Evolutionary conservation across 2,329 filamentous ascomycete genomes (phyloP).

Genomic region (Aspergillus ustus): DNA sequence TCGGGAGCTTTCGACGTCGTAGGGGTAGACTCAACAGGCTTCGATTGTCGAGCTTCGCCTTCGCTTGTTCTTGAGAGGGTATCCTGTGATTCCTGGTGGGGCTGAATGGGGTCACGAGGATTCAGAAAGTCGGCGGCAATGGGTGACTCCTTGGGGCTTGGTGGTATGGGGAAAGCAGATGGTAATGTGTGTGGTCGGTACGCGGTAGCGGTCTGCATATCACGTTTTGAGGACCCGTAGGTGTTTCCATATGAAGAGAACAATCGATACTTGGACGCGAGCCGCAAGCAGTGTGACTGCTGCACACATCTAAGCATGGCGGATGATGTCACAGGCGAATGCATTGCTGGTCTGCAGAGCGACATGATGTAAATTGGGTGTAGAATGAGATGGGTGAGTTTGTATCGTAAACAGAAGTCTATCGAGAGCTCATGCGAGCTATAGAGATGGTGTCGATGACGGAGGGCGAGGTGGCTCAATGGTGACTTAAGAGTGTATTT

Average conservation of each 20-base stretch:
- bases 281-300: constrained; percentile 44
- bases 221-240: constrained; percentile 59
- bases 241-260: constrained; percentile 53
- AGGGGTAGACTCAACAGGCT: constrained; percentile 49
- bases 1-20: constrained; percentile 46
- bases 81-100: constrained; percentile 37
- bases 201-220: constrained; percentile 68
- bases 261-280: constrained; percentile 46
- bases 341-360: constrained; percentile 40
- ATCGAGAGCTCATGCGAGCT: constrained; percentile 12
- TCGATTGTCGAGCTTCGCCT: constrained; percentile 69
- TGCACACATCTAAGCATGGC: constrained; percentile 44
- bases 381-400: constrained; percentile 7
- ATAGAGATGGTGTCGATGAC: constrained; percentile 14
- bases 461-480: constrained; percentile 15
- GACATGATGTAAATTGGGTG: constrained; percentile 40
- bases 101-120: constrained; percentile 54
- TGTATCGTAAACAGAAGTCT: constrained; percentile 24
- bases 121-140: constrained; percentile 58
- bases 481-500: constrained; percentile 27
- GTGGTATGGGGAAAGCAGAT: constrained; percentile 59
- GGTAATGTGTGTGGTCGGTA: constrained; percentile 66
- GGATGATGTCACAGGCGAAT: constrained; percentile 53
- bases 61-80: constrained; percentile 55
- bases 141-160: constrained; percentile 65